A percentile compares a stretch with the other conserved stretches of the same genome.
These are phyloP conservation scores for Rhododendron williamsianum DNA, from an alignment of 148 eudicot genomes.

Conservation along the genomic window DNA sequence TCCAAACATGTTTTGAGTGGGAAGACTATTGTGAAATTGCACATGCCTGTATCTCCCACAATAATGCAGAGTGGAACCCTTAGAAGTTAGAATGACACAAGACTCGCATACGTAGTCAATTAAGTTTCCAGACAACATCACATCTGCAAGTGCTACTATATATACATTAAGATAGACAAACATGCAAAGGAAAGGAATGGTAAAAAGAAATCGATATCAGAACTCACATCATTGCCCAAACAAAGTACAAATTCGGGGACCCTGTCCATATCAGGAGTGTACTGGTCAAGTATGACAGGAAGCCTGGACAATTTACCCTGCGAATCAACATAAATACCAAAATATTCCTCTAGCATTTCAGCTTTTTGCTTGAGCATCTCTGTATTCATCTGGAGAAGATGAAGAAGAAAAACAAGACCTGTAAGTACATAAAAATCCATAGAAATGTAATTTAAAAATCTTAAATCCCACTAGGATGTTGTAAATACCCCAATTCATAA, in stretches of 20 bases:
- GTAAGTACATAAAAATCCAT: not conserved
- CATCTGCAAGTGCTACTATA: not conserved
- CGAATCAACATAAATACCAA: constrained; percentile 64
- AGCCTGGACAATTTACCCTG: constrained; percentile 78
- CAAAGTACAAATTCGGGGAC: constrained; percentile 83
- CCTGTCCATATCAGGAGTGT: constrained; percentile 97
- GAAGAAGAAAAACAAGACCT: not conserved
- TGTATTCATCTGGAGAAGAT: constrained; percentile 59
- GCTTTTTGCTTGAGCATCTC: constrained; percentile 64
- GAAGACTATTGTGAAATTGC: not conserved
- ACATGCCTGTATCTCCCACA: not conserved
- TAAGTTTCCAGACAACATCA: not conserved
- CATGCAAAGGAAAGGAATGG: constrained; percentile 10
- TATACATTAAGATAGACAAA: not conserved
- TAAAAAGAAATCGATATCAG: not conserved
- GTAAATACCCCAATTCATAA: not conserved
- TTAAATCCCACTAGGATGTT: not conserved
- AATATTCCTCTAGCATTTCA: constrained; percentile 88
- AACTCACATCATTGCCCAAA: constrained; percentile 90
- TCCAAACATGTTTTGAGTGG: not conserved
- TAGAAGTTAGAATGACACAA: not conserved
- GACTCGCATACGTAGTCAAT: not conserved
- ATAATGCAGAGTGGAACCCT: not conserved
- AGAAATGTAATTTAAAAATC: not conserved
- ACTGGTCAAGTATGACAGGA: constrained; percentile 90